phyloP scores from a whole-genome alignment of 2,329 filamentous ascomycete species.

The Diaporthe eres region DNA sequence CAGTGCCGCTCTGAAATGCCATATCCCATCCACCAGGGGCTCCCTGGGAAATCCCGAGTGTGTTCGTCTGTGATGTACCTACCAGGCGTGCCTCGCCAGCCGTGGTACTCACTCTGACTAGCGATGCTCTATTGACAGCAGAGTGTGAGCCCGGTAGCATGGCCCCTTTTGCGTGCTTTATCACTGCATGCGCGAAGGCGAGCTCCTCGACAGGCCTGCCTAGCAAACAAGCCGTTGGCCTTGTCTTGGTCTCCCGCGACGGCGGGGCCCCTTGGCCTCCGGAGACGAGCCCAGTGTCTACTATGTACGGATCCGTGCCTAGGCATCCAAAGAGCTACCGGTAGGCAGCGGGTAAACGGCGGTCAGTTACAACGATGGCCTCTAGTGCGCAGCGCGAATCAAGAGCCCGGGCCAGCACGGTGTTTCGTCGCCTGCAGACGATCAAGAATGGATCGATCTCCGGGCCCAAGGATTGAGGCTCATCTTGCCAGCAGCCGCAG shows the following conservation, averaged over 20 bases:
- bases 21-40: not conserved
- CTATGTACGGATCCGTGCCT: not conserved
- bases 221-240: not conserved
- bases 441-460: conserved; percentile 29
- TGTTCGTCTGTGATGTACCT: not conserved
- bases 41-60: not conserved
- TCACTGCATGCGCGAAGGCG: not conserved
- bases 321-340: not conserved
- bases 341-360: conserved; percentile 39
- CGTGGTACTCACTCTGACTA: not conserved
- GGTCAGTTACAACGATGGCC: conserved; percentile 40
- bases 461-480: conserved; percentile 18
- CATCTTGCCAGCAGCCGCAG: conserved; percentile 1
- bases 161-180: conserved; percentile 24
- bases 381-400: conserved; percentile 24
- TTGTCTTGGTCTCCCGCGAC: conserved; percentile 25
- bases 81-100: not conserved
- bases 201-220: conserved; percentile 7
- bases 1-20: not conserved
- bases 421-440: conserved; percentile 22
- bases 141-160: not conserved
- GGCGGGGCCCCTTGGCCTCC: conserved; percentile 26
- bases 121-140: conserved; percentile 9
- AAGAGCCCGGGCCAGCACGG: conserved; percentile 31
- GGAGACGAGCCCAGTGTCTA: conserved; percentile 3